These are phyloP conservation scores for Fusarium transvaalense DNA, from an alignment of 2,329 filamentous ascomycete species.

Conservation along the genomic window DNA sequence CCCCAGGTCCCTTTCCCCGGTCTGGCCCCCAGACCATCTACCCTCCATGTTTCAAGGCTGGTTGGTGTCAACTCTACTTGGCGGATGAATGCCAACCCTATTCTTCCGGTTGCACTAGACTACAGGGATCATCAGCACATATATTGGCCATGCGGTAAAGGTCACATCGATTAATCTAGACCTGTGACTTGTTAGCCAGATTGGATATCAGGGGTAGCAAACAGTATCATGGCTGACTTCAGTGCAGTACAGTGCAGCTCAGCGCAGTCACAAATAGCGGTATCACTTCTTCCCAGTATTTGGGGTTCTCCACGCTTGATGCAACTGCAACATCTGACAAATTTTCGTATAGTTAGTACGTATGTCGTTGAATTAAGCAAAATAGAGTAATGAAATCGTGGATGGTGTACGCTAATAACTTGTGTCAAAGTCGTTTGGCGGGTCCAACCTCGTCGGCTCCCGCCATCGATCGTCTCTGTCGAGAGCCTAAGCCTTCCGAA, in stretches of 20 bases:
- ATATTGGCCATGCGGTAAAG: slow-evolving; percentile 8
- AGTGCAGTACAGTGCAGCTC: background rate
- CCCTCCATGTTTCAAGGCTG: slow-evolving; percentile 39
- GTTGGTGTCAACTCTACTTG: slow-evolving; percentile 20
- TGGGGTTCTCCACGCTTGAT: background rate
- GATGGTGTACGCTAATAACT: slow-evolving; percentile 1
- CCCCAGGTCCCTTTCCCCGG: slow-evolving; percentile 18
- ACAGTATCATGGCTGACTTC: background rate
- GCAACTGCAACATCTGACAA: background rate
- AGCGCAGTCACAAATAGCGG: background rate
- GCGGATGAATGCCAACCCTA: slow-evolving; percentile 43
- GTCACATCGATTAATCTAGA: slow-evolving; percentile 13
- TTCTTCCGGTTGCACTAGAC: slow-evolving; percentile 47
- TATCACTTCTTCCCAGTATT: background rate
- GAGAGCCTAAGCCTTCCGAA: background rate
- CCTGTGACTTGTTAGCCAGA: slow-evolving; percentile 1
- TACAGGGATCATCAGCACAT: slow-evolving; percentile 28
- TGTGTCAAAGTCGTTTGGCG: slow-evolving; percentile 12
- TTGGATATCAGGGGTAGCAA: slow-evolving; percentile 2
- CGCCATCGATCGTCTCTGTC: background rate
- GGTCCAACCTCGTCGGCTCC: slow-evolving; percentile 10
- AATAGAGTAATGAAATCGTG: background rate
- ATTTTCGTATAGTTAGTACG: background rate
- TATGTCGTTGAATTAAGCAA: slow-evolving; percentile 16
- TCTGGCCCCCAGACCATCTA: slow-evolving; percentile 34